phyloP scores from a whole-genome alignment of 106 monocot species.

The Amphibolis antarctica region DNA sequence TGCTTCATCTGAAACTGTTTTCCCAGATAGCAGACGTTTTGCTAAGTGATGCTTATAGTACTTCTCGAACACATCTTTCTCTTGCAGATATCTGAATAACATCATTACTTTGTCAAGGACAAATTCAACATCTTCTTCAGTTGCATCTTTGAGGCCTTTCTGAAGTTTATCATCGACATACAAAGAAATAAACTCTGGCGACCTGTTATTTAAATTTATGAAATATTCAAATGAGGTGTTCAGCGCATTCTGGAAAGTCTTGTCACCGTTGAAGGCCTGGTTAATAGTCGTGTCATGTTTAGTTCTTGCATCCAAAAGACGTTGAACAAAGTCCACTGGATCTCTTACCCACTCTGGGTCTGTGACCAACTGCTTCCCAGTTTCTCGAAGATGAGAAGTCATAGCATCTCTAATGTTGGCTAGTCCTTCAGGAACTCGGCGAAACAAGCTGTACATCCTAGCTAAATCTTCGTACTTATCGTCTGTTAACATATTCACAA shows the following conservation, averaged over 20 bases:
- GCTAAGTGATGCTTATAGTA: constrained; percentile 81
- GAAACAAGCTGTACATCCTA: constrained; percentile 78
- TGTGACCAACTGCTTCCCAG: constrained; percentile 66
- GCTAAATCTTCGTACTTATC: constrained; percentile 84
- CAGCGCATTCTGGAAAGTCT: constrained; percentile 89
- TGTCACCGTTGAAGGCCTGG: constrained; percentile 69
- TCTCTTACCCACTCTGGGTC: constrained; percentile 81
- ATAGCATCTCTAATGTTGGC: constrained; percentile 63
- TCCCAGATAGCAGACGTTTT: constrained; percentile 58
- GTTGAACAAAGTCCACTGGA: constrained; percentile 93
- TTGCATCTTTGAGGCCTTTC: constrained; percentile 59
- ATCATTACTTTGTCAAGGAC: constrained; percentile 88
- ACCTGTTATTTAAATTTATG: constrained; percentile 80
- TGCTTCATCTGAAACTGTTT: constrained; percentile 67
- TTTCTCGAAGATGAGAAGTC: constrained; percentile 75
- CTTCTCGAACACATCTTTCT: constrained; percentile 80
- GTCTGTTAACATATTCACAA: constrained; percentile 81
- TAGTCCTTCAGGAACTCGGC: constrained; percentile 74
- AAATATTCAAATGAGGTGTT: constrained; percentile 92
- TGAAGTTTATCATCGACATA: constrained; percentile 91
- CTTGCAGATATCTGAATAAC: constrained; percentile 76
- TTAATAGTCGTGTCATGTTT: constrained; percentile 84
- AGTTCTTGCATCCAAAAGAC: constrained; percentile 66
- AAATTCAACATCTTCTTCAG: constrained; percentile 59
- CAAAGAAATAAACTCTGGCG: constrained; percentile 86